Evolutionary conservation across 805 yeast species (phyloP), one percentile per base, ranked within the genome.

Genomic region (Lipomyces lipofer): DNA sequence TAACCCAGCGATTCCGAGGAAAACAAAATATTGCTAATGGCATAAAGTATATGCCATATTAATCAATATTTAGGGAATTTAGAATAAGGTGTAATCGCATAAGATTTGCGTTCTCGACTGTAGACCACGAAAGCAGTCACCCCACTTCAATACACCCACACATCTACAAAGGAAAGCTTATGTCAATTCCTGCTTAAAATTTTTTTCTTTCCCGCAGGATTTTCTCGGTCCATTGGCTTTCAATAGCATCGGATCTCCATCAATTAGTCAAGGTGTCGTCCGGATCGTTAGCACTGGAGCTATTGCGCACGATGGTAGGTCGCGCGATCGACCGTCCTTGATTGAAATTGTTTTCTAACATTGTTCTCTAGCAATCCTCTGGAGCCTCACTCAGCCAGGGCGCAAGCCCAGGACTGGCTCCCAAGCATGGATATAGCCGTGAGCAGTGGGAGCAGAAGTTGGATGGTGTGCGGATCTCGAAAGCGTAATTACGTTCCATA

Each of bases 361-460:
- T 13, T 15, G 36, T 27, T 39, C 29, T 29, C 28, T 38, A 44
- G 51, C 30, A 52, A 47, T 52, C 56, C n/a, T 27, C 52, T 21
- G 36, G 51, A 25, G 36, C 53, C n/a, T 40, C 49, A 13, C 17
- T 29, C 46, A 25, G 33, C 29, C 49, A 27, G 6, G 40, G 40
- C 12, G 25, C 40, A 19, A 36, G 10, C 27, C 19, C 13, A 25
- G 12, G 21, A 12, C 15, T 12, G 13, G 9, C 54, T 3, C 35
- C 51, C 28, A 48, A 48, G 24, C 17, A 27, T 19, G 49, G 32
- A 29, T 66, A 64, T 36, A 53, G 60, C 10, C 59, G 53, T 30
- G 66, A 64, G 42, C 64, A 65, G 38, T 67, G 70, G 70, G 63
- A 63, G n/a, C 56, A 56, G 28, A 60, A 63, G 43, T 53, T 65